A percentile compares a stretch with the other conserved stretches of the same genome.
Evolutionary conservation across 2,329 filamentous ascomycete species (phyloP).

Genomic region (Fusarium decemcellulare): DNA sequence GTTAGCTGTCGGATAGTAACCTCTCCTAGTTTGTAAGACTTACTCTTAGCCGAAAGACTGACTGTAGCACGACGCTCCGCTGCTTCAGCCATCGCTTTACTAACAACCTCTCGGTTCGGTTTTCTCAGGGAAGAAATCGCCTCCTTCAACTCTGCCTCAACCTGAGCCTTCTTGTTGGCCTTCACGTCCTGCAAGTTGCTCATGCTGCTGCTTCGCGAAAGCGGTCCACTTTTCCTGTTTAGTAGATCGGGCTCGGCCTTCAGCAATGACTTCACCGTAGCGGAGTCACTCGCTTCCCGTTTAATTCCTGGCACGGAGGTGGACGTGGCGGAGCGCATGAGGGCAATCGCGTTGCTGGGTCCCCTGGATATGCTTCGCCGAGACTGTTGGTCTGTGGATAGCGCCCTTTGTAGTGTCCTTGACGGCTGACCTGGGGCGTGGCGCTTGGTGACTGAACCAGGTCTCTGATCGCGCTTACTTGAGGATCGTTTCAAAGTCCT

Average conservation of each 20-base stretch:
- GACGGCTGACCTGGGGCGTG: constrained; percentile 56
- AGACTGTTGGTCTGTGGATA: constrained; percentile 70
- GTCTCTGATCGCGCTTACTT: constrained; percentile 61
- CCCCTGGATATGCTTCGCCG: constrained; percentile 69
- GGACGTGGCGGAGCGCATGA: constrained; percentile 79
- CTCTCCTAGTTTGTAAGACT: constrained; percentile 43
- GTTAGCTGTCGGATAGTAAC: constrained; percentile 46
- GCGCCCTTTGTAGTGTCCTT: constrained; percentile 73
- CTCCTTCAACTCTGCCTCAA: constrained; percentile 79
- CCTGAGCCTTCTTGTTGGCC: constrained; percentile 74
- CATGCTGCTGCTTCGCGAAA: constrained; percentile 62
- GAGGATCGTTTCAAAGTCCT: constrained; percentile 61
- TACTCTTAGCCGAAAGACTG: constrained; percentile 64
- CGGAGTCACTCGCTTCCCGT: constrained; percentile 75
- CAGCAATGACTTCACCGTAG: constrained; percentile 64
- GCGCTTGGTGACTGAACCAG: constrained; percentile 67
- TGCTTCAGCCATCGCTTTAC: constrained; percentile 76
- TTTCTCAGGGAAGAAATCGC: constrained; percentile 82
- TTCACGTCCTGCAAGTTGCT: constrained; percentile 68
- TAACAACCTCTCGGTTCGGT: constrained; percentile 80
- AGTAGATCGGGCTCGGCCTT: constrained; percentile 55
- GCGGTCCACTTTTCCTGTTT: constrained; percentile 57
- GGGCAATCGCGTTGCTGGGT: constrained; percentile 70
- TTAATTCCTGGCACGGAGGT: constrained; percentile 74
- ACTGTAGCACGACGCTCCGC: constrained; percentile 72